Conservation (phyloP, 306 rosid species). For the Purshia tridentata region DNA sequence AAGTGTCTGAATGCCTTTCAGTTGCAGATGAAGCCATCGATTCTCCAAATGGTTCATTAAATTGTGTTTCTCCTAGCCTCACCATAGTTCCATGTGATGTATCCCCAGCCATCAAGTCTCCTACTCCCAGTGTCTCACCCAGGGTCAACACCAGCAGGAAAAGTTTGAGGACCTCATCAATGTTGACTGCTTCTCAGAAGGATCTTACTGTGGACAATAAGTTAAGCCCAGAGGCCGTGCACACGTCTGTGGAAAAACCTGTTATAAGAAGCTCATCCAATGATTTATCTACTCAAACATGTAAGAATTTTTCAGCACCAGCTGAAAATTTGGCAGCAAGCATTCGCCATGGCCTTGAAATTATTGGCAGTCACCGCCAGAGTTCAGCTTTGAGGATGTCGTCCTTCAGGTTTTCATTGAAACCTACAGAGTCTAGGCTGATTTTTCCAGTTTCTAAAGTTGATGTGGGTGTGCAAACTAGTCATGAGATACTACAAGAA, state of each 20-base stretch:
- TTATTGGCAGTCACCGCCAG: conserved; percentile 58
- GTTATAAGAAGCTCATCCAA: conserved; percentile 35
- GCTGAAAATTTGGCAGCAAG: conserved; percentile 87
- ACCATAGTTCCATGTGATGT: conserved; percentile 47
- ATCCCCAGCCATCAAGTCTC: conserved; percentile 69
- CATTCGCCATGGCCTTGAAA: conserved; percentile 87
- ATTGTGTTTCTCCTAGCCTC: conserved; percentile 60
- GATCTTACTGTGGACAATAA: conserved; percentile 41
- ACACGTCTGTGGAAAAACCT: conserved; percentile 35
- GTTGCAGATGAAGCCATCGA: conserved; percentile 35
- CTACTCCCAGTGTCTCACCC: conserved; percentile 89
- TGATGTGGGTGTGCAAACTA: conserved; percentile 80
- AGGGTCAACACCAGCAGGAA: conserved; percentile 77
- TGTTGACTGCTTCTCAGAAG: conserved; percentile 71
- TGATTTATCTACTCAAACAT: conserved; percentile 44
- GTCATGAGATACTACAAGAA: conserved; percentile 43
- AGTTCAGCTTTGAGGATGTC: conserved; percentile 75
- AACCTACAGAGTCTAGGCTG: conserved; percentile 59
- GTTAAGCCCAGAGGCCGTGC: conserved; percentile 32
- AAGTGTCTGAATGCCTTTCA: conserved; percentile 37
- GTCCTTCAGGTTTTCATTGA: conserved; percentile 67
- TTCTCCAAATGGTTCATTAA: conserved; percentile 40
- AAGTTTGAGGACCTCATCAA: conserved; percentile 77
- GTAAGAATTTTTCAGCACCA: conserved; percentile 45
- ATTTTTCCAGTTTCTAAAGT: conserved; percentile 50